phyloP scores from a whole-genome alignment of 805 yeast species.

The Candida pseudoglaebosa region DNA sequence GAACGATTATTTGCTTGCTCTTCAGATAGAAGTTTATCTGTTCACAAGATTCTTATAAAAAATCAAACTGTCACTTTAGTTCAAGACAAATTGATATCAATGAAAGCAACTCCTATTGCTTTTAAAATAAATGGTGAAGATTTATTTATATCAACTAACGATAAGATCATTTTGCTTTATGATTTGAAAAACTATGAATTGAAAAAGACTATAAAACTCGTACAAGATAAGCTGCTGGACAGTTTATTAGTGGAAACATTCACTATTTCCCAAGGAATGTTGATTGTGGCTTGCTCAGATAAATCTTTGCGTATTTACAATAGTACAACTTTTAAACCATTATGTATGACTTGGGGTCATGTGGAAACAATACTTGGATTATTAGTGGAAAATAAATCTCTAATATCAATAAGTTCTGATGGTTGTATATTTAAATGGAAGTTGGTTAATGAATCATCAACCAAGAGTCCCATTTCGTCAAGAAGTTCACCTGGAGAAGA shows the following conservation, averaged over 20 bases:
- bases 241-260: slow-evolving; percentile 44
- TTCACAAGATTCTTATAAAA: slow-evolving; percentile 40
- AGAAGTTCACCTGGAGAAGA: slow-evolving; percentile 3
- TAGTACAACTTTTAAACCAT: slow-evolving; percentile 41
- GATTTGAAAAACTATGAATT: slow-evolving; percentile 31
- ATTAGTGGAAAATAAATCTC: slow-evolving; percentile 17
- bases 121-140: slow-evolving; percentile 36
- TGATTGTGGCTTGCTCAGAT: slow-evolving; percentile 49
- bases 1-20: slow-evolving; percentile 49
- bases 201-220: slow-evolving; percentile 37
- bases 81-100: slow-evolving; percentile 46
- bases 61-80: slow-evolving; percentile 14
- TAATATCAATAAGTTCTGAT: slow-evolving; percentile 46
- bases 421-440: slow-evolving; percentile 56
- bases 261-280: slow-evolving; percentile 22
- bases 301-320: slow-evolving; percentile 52
- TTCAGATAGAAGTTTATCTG: slow-evolving; percentile 56
- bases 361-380: slow-evolving; percentile 46
- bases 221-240: slow-evolving; percentile 35
- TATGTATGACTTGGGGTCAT: slow-evolving; percentile 55
- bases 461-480: not conserved
- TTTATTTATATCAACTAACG: slow-evolving; percentile 49
- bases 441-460: slow-evolving; percentile 7
- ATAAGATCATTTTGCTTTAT: slow-evolving; percentile 44
- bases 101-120: slow-evolving; percentile 49